Percentiles rank a stretch among this genome's conserved stretches.
These are phyloP conservation scores for Aureococcus anophagefferens DNA, from an alignment of 108 stramenopile genomes.

Conservation along the genomic window DNA sequence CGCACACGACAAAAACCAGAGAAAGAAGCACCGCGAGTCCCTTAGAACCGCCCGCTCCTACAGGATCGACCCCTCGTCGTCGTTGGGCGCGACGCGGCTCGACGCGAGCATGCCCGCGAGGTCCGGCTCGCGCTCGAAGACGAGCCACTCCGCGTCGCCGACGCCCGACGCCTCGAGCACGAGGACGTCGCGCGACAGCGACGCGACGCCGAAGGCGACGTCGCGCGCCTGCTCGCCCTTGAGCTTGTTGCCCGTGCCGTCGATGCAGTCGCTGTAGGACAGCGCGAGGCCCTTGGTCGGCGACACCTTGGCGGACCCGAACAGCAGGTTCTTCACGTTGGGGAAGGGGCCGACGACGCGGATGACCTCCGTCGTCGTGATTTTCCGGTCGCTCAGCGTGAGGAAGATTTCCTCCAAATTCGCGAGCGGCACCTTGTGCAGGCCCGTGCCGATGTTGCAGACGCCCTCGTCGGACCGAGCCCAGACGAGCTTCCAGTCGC, in stretches of 20 bases:
- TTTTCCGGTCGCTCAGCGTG: constrained; percentile 30
- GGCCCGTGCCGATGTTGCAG: constrained; percentile 63
- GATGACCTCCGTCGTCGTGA: constrained; percentile 67
- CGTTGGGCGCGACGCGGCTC: not conserved
- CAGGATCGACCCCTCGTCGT: too few relatives aligned
- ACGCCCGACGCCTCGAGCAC: not conserved
- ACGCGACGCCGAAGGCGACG: not conserved
- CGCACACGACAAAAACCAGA: too few relatives aligned
- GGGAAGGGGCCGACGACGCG: constrained; percentile 76
- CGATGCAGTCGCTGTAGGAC: not conserved
- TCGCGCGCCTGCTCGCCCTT: not conserved
- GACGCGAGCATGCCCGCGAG: not conserved
- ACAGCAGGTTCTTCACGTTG: constrained; percentile 63
- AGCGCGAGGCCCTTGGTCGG: not conserved
- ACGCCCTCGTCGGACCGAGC: constrained; percentile 51
- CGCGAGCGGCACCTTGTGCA: constrained; percentile 69
- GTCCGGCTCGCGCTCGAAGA: not conserved
- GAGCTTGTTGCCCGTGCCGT: not conserved
- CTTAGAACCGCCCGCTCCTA: too few relatives aligned
- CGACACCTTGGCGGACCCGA: constrained; percentile 19
- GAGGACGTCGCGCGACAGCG: not conserved
- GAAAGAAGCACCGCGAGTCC: too few relatives aligned
- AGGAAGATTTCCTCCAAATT: constrained; percentile 58
- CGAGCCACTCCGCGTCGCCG: not conserved
- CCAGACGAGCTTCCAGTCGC: not conserved